Evolutionary conservation across 2,329 filamentous ascomycete species (phyloP).

Genomic region (Blastomyces gilchristii): DNA sequence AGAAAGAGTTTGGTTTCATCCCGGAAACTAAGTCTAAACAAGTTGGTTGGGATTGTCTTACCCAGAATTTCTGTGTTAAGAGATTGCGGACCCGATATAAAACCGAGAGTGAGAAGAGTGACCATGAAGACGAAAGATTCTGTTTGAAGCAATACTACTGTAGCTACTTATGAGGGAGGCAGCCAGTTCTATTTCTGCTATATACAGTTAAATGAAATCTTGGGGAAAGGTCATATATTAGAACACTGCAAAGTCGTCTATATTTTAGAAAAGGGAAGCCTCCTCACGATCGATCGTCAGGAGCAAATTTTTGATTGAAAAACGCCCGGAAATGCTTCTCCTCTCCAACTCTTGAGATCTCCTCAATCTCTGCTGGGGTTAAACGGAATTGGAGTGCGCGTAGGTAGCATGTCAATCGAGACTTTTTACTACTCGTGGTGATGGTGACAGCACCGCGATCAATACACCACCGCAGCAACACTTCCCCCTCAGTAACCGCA

Average conservation of each 20-base stretch:
- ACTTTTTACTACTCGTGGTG: slow-evolving; percentile 52
- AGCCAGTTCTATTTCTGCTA: no score
- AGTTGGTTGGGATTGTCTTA: no score
- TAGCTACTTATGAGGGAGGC: no score
- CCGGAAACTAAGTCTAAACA: no score
- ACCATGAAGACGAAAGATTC: no score
- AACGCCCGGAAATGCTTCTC: slow-evolving; percentile 44
- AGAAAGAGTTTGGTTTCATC: no score
- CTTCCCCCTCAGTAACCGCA: slow-evolving; percentile 47
- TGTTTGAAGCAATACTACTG: no score
- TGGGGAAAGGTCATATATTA: not conserved
- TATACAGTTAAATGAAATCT: not conserved
- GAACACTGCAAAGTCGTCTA: not conserved
- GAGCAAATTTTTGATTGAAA: slow-evolving; percentile 41
- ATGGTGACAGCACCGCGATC: slow-evolving; percentile 51
- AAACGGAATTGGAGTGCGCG: slow-evolving; percentile 47
- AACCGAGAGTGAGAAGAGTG: no score
- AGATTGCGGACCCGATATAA: no score
- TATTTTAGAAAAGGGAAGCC: not conserved
- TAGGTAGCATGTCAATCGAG: slow-evolving; percentile 49
- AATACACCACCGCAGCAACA: slow-evolving; percentile 50
- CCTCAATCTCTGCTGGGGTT: slow-evolving; percentile 47
- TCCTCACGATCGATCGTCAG: slow-evolving; percentile 32
- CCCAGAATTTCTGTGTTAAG: no score
- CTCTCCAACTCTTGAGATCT: slow-evolving; percentile 41